Base-by-base conservation (phyloP, 208 protist genomes). In the Entamoeba nuttalli region DNA sequence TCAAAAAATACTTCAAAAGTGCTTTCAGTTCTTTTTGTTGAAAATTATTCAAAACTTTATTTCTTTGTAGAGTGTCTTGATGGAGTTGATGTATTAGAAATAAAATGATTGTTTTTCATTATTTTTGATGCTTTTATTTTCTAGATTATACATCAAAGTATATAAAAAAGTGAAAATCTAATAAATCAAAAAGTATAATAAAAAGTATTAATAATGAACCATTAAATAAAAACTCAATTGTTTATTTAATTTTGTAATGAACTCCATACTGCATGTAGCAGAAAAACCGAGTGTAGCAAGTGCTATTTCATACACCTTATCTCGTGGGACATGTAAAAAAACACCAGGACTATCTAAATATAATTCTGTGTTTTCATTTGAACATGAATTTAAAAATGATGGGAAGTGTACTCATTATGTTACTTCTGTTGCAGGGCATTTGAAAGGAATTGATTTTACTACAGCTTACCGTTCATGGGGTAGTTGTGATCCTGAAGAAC, bases 211-310 rank as follows among this genome's bases (percentile, higher is more conserved):
- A 48, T 48, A 48, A 2, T 48, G 1, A 48, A 48, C 3, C 44
- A 48, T 48, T 48, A 48, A 48, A 48, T 55, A 55, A 55, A 55
- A 55, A 55, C 52, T 55, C 52, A 55, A 55, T 55, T 55, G 2
- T 19, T 55, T 48, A 48, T 48, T 48, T 48, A 48, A 48, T 48
- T 48, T 48, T 48, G 44, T 2, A 4, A 48, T 84, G 62, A 84
- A 84, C 1, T 84, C 17, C 0, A 14, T 84, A 11, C 9, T 93
- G 4, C 73, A 93, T 95, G 98, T 99, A 11, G 98, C 98, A 3
- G 98, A 99, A 95, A 99, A 99, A 96, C 98, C 98, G 5, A 97
- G 97, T 7, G 98, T 98, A 15, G 98, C 98, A 5, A 97, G 96
- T 30, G 97, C 97, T 3, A 95, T 98, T 17, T 93, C 97, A 2